phyloP scores from a whole-genome alignment of 768 basidiomycete species.

The Agrocybe pediades region DNA sequence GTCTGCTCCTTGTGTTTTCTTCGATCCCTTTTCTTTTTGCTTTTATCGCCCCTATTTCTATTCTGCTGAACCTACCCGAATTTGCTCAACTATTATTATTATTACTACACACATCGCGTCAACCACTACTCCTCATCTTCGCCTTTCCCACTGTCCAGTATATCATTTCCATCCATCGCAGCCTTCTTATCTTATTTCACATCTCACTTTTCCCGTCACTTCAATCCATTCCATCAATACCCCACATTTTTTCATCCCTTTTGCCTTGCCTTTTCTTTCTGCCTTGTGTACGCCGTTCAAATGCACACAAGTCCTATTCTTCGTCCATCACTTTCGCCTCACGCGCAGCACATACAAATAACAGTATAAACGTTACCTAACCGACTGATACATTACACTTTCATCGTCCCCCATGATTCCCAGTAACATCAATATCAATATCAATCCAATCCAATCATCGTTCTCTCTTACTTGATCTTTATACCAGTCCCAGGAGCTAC shows the following conservation, averaged over 20 bases:
- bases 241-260: background rate
- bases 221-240: no score
- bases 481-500: background rate
- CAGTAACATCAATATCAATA: background rate
- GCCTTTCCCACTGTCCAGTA: slow-evolving; percentile 12
- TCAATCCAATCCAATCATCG: background rate
- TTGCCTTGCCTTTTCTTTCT: slow-evolving; percentile 1
- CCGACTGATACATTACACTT: background rate
- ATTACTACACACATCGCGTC: background rate
- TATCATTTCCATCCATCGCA: background rate
- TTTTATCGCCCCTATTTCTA: slow-evolving; percentile 17
- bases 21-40: slow-evolving; percentile 15
- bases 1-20: slow-evolving; percentile 26
- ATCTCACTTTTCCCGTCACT: background rate
- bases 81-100: background rate
- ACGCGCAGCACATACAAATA: background rate
- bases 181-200: background rate
- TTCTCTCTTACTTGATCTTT: background rate
- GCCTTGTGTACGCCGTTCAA: background rate
- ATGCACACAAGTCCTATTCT: background rate
- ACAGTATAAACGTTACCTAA: background rate
- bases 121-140: slow-evolving; percentile 9
- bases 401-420: background rate
- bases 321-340: background rate
- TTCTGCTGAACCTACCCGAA: slow-evolving; percentile 9